phyloP scores from a whole-genome alignment of 345 rosid species.

The Gossypium rotundifolium region DNA sequence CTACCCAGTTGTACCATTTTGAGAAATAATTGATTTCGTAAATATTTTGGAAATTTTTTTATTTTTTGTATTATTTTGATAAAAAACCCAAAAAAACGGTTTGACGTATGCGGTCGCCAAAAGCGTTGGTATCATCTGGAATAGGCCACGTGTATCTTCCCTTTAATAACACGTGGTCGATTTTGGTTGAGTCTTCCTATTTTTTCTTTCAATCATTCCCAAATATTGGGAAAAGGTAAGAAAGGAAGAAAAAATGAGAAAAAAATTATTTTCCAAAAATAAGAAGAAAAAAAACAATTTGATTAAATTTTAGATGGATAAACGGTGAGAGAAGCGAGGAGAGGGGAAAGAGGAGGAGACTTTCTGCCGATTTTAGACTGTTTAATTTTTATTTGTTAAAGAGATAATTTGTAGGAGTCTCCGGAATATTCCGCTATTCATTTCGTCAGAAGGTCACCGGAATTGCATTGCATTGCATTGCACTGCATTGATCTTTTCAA shows the following conservation, averaged over 20 bases:
- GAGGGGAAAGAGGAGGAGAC: background rate
- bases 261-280: conserved; percentile 3
- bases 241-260: background rate
- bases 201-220: background rate
- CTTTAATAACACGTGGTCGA: conserved; percentile 18
- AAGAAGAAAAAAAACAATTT: background rate
- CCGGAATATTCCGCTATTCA: conserved; percentile 31
- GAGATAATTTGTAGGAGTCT: conserved; percentile 10
- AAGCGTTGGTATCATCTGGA: conserved; percentile 16
- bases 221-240: conserved; percentile 7
- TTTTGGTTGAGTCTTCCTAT: conserved; percentile 3
- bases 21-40: too few species aligned
- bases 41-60: too few species aligned
- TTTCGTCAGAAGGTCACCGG: conserved; percentile 22
- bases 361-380: conserved; percentile 1
- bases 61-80: too few species aligned
- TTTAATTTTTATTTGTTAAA: conserved; percentile 19
- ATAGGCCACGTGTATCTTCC: background rate
- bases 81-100: conserved; percentile 27
- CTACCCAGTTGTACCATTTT: too few species aligned
- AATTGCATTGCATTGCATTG: background rate
- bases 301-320: conserved; percentile 3
- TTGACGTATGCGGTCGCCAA: conserved; percentile 25
- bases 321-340: background rate
- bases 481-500: background rate